phyloP scores from a whole-genome alignment of 1,284 basidiomycete species.

The Ustilago bromivora region DNA sequence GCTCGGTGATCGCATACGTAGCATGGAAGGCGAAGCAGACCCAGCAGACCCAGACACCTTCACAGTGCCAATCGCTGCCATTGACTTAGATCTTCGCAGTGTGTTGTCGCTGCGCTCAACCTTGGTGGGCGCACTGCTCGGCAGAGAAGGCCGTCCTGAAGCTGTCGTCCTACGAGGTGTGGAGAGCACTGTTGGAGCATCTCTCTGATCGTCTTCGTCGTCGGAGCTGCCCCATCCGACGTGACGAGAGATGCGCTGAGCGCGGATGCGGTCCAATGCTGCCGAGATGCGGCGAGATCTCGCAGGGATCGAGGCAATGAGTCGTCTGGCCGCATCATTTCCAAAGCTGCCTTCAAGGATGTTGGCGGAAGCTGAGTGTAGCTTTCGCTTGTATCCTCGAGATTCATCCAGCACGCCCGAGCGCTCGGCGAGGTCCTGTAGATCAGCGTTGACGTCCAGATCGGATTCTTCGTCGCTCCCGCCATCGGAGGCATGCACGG shows the following conservation, averaged over 20 bases:
- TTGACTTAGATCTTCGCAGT: constrained; percentile 20
- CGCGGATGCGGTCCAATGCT: constrained; percentile 26
- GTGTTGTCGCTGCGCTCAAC: background rate
- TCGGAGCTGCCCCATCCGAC: constrained; percentile 36
- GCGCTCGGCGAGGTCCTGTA: constrained; percentile 51
- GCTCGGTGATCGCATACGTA: constrained; percentile 24
- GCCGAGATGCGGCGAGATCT: constrained; percentile 38
- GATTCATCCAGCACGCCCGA: constrained; percentile 39
- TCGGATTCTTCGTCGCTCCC: constrained; percentile 50
- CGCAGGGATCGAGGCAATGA: constrained; percentile 42
- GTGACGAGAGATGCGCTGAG: constrained; percentile 18
- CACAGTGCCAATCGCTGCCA: constrained; percentile 2
- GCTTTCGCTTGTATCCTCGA: constrained; percentile 48
- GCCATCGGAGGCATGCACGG: background rate
- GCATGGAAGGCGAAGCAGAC: constrained; percentile 3
- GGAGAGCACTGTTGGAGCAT: background rate
- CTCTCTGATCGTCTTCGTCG: constrained; percentile 18
- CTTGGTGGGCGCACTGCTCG: constrained; percentile 1
- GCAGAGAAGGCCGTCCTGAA: constrained; percentile 14
- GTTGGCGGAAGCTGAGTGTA: constrained; percentile 1
- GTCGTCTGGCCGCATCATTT: constrained; percentile 5
- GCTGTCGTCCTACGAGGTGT: constrained; percentile 6
- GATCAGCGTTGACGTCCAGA: constrained; percentile 38
- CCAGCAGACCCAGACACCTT: background rate
- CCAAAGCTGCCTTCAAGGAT: background rate